Percentiles rank a stretch among this genome's conserved stretches.
Evolutionary conservation across 2,329 filamentous ascomycete species (phyloP).

Genomic region (Gnomoniopsis smithogilvyi): DNA sequence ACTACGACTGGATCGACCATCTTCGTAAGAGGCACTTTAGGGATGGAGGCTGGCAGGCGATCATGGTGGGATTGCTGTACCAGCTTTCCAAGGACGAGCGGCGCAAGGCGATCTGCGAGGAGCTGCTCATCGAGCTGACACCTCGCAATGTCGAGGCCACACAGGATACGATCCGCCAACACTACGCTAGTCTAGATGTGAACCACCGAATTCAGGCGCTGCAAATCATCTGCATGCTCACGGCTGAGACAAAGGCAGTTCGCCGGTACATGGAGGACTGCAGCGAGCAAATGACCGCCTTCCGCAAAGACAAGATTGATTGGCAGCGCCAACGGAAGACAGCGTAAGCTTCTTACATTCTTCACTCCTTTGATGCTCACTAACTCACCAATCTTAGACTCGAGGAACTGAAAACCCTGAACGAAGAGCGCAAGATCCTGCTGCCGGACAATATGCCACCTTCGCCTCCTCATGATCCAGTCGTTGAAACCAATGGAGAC

Average conservation of each 20-base stretch:
- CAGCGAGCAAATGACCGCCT: conserved; percentile 88
- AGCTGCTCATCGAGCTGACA: conserved; percentile 76
- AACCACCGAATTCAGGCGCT: conserved; percentile 78
- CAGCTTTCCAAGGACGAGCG: conserved; percentile 76
- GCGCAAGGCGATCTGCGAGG: conserved; percentile 69
- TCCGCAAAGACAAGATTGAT: conserved; percentile 94
- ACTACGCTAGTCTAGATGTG: conserved; percentile 75
- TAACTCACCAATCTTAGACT: conserved; percentile 45
- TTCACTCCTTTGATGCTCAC: conserved; percentile 8
- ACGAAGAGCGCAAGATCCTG: conserved; percentile 72
- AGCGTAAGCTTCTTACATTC: conserved; percentile 46
- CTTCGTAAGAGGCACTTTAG: conserved; percentile 80
- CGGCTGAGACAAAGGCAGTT: conserved; percentile 80
- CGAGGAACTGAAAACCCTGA: conserved; percentile 67
- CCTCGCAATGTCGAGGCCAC: conserved; percentile 74
- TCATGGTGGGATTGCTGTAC: conserved; percentile 81
- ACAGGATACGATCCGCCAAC: conserved; percentile 66
- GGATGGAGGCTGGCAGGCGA: conserved; percentile 87
- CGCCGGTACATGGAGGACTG: conserved; percentile 89
- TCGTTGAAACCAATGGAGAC: conserved; percentile 48
- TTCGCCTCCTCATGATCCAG: conserved; percentile 52
- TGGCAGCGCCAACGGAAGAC: conserved; percentile 75
- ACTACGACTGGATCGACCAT: conserved; percentile 82
- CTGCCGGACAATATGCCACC: conserved; percentile 69
- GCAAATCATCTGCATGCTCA: conserved; percentile 82